These are phyloP conservation scores for Hordeum vulgare DNA, from an alignment of 176 grass and related monocot species.

Conservation along the genomic window MorexV3_pseudomolecules_assembly NC_058524.1:425343480-425343979, in stretches of 20 bases:
- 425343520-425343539: constrained; percentile 6
- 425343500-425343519: neutral
- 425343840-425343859: constrained; percentile 96
- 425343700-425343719: constrained; percentile 54
- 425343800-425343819: constrained; percentile 45
- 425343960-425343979: neutral
- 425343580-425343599: constrained; percentile 17
- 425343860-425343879: constrained; percentile 55
- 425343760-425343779: constrained; percentile 52
- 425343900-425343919: constrained; percentile 52
- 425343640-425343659: constrained; percentile 9
- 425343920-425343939: constrained; percentile 87
- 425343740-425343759: constrained; percentile 76
- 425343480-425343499: constrained; percentile 1
- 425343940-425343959: constrained; percentile 69
- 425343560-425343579: constrained; percentile 9
- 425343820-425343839: constrained; percentile 62
- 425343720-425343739: constrained; percentile 78
- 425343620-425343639: neutral
- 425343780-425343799: constrained; percentile 40
- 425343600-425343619: constrained; percentile 25
- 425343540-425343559: constrained; percentile 35
- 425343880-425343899: constrained; percentile 39
- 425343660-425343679: constrained; percentile 14
- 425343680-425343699: constrained; percentile 59